phyloP scores from a whole-genome alignment of 805 yeast genomes.

The Metschnikowia chrysomelidarum region DNA sequence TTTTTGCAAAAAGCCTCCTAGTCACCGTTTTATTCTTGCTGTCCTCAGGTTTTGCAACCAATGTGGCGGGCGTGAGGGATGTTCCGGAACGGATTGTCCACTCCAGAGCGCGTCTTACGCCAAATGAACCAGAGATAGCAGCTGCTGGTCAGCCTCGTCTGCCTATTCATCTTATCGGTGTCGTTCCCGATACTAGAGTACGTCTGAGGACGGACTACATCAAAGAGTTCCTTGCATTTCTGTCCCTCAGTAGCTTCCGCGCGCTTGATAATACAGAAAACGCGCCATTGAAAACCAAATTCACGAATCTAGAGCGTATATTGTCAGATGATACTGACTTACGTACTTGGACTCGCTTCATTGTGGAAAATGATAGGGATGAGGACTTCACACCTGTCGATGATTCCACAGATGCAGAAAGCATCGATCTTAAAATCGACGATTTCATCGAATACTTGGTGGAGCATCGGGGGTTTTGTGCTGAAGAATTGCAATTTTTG shows the following conservation, averaged over 20 bases:
- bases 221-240: constrained; percentile 23
- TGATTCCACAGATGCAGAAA: constrained; percentile 8
- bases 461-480: constrained; percentile 25
- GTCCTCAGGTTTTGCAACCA: constrained; percentile 9
- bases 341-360: constrained; percentile 26
- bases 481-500: constrained; percentile 28
- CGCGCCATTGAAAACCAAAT: constrained; percentile 23
- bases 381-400: constrained; percentile 10
- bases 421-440: constrained; percentile 24
- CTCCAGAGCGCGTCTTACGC: constrained; percentile 4
- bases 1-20: background rate
- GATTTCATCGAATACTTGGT: constrained; percentile 33
- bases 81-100: constrained; percentile 15
- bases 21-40: constrained; percentile 5
- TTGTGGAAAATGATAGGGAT: constrained; percentile 20
- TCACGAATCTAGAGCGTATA: constrained; percentile 28
- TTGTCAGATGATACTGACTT: constrained; percentile 24
- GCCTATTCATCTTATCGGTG: constrained; percentile 8
- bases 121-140: background rate
- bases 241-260: constrained; percentile 11
- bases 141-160: constrained; percentile 2
- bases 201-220: constrained; percentile 25
- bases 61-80: constrained; percentile 14
- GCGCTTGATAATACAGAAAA: constrained; percentile 10
- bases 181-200: constrained; percentile 11